These are phyloP conservation scores for Candida morakotiae DNA, from an alignment of 805 yeast species.

Conservation along the genomic window DNA sequence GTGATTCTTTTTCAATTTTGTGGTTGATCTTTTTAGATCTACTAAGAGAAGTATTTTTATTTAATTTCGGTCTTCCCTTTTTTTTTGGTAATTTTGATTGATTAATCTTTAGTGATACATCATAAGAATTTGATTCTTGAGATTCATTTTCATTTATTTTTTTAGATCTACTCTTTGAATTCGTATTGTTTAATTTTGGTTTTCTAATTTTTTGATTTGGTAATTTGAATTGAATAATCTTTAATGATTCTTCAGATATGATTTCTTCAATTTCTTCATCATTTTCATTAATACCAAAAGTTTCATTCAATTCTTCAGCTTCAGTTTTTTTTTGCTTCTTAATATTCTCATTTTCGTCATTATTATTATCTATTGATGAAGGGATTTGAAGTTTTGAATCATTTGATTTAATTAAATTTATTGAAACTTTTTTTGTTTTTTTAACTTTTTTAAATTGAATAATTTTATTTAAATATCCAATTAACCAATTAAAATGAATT, in stretches of 20 bases:
- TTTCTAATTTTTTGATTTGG: background rate
- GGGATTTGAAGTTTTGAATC: conserved; percentile 1
- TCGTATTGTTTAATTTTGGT: too few relatives aligned
- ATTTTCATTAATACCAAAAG: conserved; percentile 3
- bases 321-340: background rate
- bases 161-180: too few relatives aligned
- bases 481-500: conserved; percentile 3
- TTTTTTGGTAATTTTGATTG: too few relatives aligned
- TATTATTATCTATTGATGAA: background rate
- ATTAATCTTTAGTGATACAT: too few relatives aligned
- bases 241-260: background rate
- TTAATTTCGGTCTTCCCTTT: too few relatives aligned
- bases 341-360: background rate
- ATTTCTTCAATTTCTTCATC: conserved; percentile 5
- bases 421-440: conserved; percentile 4
- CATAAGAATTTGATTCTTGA: too few relatives aligned
- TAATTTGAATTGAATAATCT: background rate
- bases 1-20: too few relatives aligned
- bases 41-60: too few relatives aligned
- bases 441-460: background rate
- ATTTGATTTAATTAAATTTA: background rate
- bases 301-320: conserved; percentile 1
- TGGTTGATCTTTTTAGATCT: too few relatives aligned
- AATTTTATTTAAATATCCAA: conserved; percentile 1
- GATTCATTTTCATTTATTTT: too few relatives aligned